Evolutionary conservation across 257 asterid species (phyloP), one percentile per base, ranked within the genome.

Genomic region (Cynanchum wilfordii): DNA sequence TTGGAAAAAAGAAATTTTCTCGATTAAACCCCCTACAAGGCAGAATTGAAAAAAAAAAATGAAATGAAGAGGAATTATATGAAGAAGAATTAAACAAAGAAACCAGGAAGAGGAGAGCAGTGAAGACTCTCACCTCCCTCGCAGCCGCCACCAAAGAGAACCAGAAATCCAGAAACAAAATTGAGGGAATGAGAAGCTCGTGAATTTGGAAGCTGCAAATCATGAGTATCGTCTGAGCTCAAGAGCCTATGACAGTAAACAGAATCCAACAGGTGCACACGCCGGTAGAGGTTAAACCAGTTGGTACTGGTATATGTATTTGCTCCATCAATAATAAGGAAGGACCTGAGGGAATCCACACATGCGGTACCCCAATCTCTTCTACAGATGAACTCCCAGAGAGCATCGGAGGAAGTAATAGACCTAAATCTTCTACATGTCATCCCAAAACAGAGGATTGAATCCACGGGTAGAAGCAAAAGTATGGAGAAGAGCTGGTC

Each of bases 151-250:
- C 98, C 98, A 60, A 88, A 94, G 71, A 94, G 89, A 78, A 94
- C 80, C 73, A 94, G 82, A 76, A 84, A 89, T 1, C 94, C 97
- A 75, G 89, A 81, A 5, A 91, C 86, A 68, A 87, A 80, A 76
- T 88, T 91, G 70, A 94, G 88, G 0, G 98, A 91, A 81, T 91
- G 97, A 59, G 98, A 94, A 85, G 98, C 98, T 75, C 98, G 83
- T 24, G 98, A 93, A 17, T 73, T 72, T 0, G 98, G 97, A 50
- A 66, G 52, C n/a, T n/a, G n/a, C 71, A 65, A 82, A 42, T 73
- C 87, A 19, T 36, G 70, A 16, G 51, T 71, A 73, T 79, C 82
- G 22, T 78, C 69, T 27, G 52, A 72, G 12, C 59, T 58, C 73
- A 83, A 70, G 19, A 90, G 75, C 52, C 86, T 80, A 13, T 65